Conservation (phyloP, 2,329 filamentous ascomycete species). For the Talaromyces pinophilus region DNA sequence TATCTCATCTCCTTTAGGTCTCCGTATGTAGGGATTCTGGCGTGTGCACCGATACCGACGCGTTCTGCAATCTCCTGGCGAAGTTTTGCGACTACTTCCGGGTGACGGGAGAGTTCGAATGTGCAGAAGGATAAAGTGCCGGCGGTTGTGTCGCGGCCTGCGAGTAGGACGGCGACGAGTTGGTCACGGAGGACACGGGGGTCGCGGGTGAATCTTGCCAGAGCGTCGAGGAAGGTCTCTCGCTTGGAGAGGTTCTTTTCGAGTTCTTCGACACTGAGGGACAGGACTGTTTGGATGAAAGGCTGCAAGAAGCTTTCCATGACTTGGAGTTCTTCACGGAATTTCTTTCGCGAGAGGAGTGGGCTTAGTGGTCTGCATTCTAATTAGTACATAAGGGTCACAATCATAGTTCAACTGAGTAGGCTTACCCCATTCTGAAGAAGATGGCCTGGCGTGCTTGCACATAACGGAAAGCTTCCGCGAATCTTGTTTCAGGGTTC, state of each 20-base stretch:
- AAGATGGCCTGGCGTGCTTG: constrained; percentile 75
- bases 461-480: constrained; percentile 72
- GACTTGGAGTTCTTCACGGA: constrained; percentile 63
- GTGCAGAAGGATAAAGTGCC: constrained; percentile 77
- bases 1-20: constrained; percentile 89
- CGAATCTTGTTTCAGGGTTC: constrained; percentile 68
- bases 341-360: constrained; percentile 65
- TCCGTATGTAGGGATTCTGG: constrained; percentile 62
- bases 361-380: constrained; percentile 57
- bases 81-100: constrained; percentile 63
- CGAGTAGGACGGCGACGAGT: constrained; percentile 76
- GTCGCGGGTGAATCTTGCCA: constrained; percentile 74
- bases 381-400: constrained; percentile 16
- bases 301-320: constrained; percentile 75
- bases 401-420: constrained; percentile 1
- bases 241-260: constrained; percentile 61
- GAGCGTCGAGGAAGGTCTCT: constrained; percentile 59
- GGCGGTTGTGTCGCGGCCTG: constrained; percentile 82
- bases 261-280: constrained; percentile 69
- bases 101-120: constrained; percentile 75
- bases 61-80: constrained; percentile 72
- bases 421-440: constrained; percentile 69
- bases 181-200: constrained; percentile 74
- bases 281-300: constrained; percentile 74
- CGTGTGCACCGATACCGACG: constrained; percentile 62